Percentiles rank a stretch among this genome's conserved stretches.
These are phyloP conservation scores for Vitis riparia DNA, from an alignment of 164 flowering plant genomes.

Conservation along the genomic window DNA sequence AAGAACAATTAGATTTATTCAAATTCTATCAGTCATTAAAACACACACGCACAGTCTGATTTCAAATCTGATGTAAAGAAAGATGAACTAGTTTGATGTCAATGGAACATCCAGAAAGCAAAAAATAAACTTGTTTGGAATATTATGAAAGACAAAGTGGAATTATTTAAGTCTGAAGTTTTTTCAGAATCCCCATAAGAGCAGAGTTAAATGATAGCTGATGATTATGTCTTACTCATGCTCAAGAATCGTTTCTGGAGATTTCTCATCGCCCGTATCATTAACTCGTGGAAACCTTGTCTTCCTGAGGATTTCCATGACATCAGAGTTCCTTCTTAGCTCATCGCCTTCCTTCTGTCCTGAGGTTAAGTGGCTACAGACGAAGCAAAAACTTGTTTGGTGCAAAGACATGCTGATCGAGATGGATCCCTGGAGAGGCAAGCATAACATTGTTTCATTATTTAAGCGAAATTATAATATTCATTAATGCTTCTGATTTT, in stretches of 20 bases:
- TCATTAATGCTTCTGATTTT: not conserved
- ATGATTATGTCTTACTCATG: constrained; percentile 54
- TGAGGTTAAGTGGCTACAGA: constrained; percentile 67
- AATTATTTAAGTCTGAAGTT: not conserved
- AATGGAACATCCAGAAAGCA: not conserved
- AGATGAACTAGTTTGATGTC: not conserved
- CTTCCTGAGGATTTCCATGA: constrained; percentile 69
- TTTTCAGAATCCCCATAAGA: not conserved
- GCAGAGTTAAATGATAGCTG: not conserved
- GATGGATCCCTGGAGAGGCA: constrained; percentile 60
- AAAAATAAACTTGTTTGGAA: not conserved
- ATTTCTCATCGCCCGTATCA: constrained; percentile 40
- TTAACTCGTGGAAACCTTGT: constrained; percentile 69
- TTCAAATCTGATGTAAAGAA: not conserved
- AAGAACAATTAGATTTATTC: too few species aligned
- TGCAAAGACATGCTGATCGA: constrained; percentile 72
- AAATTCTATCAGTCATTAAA: too few species aligned
- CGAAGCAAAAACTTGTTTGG: constrained; percentile 68
- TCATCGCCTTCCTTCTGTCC: constrained; percentile 80
- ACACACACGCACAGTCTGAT: not conserved
- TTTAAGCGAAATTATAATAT: too few species aligned
- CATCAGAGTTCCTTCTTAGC: constrained; percentile 66
- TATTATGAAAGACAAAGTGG: not conserved
- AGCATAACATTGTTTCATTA: not conserved
- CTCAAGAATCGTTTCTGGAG: constrained; percentile 66